Evolutionary conservation across 2,329 filamentous ascomycete species (phyloP).

Genomic region (Dactylonectria estremocensis): DNA sequence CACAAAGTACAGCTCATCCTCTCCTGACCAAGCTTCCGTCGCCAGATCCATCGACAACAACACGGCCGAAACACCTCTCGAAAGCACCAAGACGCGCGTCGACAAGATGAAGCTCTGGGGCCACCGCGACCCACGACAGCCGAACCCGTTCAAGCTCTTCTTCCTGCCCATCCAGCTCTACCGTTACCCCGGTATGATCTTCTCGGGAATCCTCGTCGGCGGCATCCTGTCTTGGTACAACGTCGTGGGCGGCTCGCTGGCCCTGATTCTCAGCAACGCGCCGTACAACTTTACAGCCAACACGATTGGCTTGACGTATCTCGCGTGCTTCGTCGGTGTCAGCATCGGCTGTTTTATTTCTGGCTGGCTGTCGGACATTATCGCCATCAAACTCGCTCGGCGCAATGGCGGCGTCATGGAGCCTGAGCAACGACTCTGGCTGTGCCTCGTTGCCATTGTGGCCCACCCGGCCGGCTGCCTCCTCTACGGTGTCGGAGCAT

Average conservation of each 20-base stretch:
- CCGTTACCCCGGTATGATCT: conserved; percentile 41
- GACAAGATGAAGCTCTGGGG: conserved; percentile 43
- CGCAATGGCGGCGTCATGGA: conserved; percentile 45
- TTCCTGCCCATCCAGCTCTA: conserved; percentile 34
- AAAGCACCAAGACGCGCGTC: conserved; percentile 25
- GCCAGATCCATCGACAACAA: background rate
- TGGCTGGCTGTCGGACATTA: conserved; percentile 40
- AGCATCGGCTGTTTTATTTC: conserved; percentile 44
- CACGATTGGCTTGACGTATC: conserved; percentile 40
- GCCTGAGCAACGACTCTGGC: conserved; percentile 47
- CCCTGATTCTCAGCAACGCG: conserved; percentile 40
- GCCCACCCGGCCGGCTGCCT: conserved; percentile 44
- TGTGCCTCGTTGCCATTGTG: conserved; percentile 38
- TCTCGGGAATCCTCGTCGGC: conserved; percentile 42
- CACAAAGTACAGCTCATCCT: background rate
- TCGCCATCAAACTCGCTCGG: conserved; percentile 39
- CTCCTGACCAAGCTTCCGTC: conserved; percentile 7
- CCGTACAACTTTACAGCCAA: conserved; percentile 46
- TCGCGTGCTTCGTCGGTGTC: conserved; percentile 40
- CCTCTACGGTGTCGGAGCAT: conserved; percentile 43
- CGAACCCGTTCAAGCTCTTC: conserved; percentile 40
- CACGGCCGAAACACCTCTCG: background rate
- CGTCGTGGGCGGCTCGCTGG: conserved; percentile 41
- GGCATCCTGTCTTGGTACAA: conserved; percentile 46
- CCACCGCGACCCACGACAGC: conserved; percentile 34